Evolutionary conservation across 495 filamentous ascomycete species (phyloP).

Genomic region (Stereocaulon alpinum): DNA sequence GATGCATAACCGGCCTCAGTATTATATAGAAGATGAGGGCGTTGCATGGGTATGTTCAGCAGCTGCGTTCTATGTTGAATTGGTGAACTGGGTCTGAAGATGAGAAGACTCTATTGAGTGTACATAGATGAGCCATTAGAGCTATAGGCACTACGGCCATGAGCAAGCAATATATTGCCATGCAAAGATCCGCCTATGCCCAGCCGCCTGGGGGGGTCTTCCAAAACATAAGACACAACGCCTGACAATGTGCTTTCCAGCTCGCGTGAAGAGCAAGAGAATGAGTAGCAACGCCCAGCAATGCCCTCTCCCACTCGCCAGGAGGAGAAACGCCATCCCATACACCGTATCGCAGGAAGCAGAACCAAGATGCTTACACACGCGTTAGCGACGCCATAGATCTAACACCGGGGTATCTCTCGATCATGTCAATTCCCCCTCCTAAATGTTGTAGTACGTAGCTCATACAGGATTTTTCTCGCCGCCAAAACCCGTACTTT

Average conservation of each 20-base stretch:
- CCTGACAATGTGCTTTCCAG: not conserved
- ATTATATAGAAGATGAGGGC: not conserved
- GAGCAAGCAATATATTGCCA: not conserved
- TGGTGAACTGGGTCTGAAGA: too few species aligned
- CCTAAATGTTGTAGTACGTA: not conserved
- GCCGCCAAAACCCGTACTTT: not conserved
- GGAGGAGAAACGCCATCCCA: not conserved
- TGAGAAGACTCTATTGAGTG: not conserved
- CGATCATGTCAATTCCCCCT: not conserved
- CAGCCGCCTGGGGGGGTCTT: not conserved
- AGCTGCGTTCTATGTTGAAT: not conserved
- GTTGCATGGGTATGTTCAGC: not conserved
- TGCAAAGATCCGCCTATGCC: not conserved
- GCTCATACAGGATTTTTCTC: not conserved
- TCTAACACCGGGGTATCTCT: slow-evolving; percentile 10
- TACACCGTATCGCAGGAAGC: not conserved
- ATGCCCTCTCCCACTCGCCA: not conserved
- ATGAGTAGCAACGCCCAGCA: not conserved
- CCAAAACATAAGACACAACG: not conserved
- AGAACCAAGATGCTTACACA: not conserved
- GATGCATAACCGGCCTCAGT: not conserved
- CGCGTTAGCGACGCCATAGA: not conserved
- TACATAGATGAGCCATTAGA: not conserved
- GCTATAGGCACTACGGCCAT: not conserved
- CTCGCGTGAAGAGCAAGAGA: not conserved